Evolutionary conservation across 352 stramenopile genomes (phyloP).

Genomic region (Globisporangium solare): DNA sequence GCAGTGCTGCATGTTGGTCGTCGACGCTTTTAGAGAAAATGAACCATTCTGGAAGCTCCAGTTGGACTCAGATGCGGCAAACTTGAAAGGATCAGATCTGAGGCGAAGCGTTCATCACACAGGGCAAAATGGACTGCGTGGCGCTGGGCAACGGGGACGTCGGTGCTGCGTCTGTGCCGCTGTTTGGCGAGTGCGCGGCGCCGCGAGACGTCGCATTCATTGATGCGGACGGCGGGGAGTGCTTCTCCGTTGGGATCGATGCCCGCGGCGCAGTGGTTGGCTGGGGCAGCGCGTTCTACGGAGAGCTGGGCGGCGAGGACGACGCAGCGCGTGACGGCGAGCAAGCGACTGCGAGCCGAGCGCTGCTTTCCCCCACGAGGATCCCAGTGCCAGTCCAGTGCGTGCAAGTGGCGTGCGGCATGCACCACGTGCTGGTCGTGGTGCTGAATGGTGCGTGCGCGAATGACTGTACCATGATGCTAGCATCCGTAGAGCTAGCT

Average conservation of each 20-base stretch:
- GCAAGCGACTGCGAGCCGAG: neutral
- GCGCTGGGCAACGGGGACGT: neutral
- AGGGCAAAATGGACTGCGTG: constrained; percentile 15
- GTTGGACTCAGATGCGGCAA: too few relatives aligned
- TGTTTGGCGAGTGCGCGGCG: constrained; percentile 34
- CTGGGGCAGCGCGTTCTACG: constrained; percentile 68
- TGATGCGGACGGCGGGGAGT: constrained; percentile 41
- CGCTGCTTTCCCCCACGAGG: neutral
- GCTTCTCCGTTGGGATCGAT: constrained; percentile 43
- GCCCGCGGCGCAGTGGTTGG: constrained; percentile 31
- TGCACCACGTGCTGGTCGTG: constrained; percentile 51
- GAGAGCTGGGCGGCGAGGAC: constrained; percentile 28
- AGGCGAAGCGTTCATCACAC: constrained; percentile 2
- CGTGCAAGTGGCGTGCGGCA: constrained; percentile 37
- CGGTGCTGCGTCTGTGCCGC: neutral
- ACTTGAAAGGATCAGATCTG: constrained; percentile 11
- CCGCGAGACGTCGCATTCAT: constrained; percentile 13
- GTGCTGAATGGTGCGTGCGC: constrained; percentile 15
- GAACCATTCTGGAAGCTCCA: too few relatives aligned
- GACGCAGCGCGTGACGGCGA: neutral
- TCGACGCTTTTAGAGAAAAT: neutral
- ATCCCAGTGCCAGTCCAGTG: constrained; percentile 30
- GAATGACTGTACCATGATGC: neutral
- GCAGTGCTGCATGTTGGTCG: constrained; percentile 42
- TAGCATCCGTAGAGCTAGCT: too few relatives aligned